A percentile compares a stretch with the other conserved stretches of the same genome.
phyloP scores from a whole-genome alignment of 441 rosid genomes.

The Theobroma grandiflorum region DNA sequence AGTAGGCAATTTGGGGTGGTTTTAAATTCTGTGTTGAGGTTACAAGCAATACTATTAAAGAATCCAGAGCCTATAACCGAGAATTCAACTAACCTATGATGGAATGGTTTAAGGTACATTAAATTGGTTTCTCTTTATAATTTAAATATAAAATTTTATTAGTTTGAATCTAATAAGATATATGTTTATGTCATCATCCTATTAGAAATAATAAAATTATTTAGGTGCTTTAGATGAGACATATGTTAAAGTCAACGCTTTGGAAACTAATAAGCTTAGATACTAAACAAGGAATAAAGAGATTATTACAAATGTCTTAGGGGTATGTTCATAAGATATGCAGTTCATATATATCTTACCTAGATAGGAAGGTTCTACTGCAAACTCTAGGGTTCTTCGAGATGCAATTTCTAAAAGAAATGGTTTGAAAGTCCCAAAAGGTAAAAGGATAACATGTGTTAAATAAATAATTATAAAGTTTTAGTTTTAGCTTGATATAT shows the following conservation, averaged over 20 bases:
- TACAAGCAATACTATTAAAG: no score
- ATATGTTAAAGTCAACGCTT: not conserved
- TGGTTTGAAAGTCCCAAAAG: slow-evolving; percentile 5
- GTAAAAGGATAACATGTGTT: not conserved
- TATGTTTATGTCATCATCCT: no score
- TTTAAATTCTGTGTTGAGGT: no score
- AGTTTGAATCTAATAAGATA: no score
- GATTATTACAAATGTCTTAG: slow-evolving; percentile 20
- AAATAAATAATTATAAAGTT: not conserved
- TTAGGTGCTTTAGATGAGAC: no score
- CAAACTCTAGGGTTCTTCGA: slow-evolving; percentile 11
- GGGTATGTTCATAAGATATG: slow-evolving; percentile 3
- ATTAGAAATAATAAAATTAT: no score
- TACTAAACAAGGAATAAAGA: slow-evolving; percentile 4
- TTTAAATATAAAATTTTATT: no score
- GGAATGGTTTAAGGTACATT: no score
- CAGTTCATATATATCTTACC: slow-evolving; percentile 15
- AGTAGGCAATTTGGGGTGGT: no score
- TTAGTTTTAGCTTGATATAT: not conserved
- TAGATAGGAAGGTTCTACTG: slow-evolving; percentile 23
- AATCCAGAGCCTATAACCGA: no score
- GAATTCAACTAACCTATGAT: no score
- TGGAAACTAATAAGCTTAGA: not conserved
- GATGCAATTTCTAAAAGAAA: not conserved
- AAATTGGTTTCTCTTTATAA: no score